Conservation (phyloP, 257 asterid species). For the Solanum medicagineum region DNA sequence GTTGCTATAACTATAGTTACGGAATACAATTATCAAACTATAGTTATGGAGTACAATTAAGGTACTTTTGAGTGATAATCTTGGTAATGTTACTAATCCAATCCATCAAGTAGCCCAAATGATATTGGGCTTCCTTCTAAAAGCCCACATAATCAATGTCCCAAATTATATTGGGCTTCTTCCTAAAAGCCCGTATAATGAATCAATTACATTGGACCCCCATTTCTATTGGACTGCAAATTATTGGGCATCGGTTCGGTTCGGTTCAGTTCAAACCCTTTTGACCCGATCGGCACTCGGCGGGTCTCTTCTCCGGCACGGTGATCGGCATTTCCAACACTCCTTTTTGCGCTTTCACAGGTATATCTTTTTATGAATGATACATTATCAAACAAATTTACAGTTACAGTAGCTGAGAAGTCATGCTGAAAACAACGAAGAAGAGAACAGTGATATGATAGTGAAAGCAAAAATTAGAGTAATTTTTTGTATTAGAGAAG, state of each 20-base stretch:
- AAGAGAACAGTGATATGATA: too few relatives aligned
- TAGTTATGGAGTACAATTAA: too few relatives aligned
- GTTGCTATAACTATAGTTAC: too few relatives aligned
- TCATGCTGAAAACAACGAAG: too few relatives aligned
- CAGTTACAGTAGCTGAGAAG: too few relatives aligned
- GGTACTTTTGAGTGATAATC: too few relatives aligned
- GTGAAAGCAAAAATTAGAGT: background rate
- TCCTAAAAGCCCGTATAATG: background rate
- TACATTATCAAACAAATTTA: too few relatives aligned
- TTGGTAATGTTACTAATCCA: background rate
- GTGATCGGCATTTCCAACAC: background rate
- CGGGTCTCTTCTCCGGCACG: background rate
- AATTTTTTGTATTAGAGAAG: background rate
- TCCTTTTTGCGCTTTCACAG: background rate
- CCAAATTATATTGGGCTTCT: background rate
- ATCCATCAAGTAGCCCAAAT: background rate
- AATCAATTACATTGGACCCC: background rate
- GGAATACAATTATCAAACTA: too few relatives aligned
- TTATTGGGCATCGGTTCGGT: background rate
- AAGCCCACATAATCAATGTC: too few relatives aligned
- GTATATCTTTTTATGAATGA: background rate
- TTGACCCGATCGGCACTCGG: background rate
- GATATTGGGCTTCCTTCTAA: background rate
- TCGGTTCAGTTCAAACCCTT: background rate
- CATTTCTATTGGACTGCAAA: background rate